Evolutionary conservation across 2,329 filamentous ascomycete genomes (phyloP).

Genomic region (Aspergillus intermedius): DNA sequence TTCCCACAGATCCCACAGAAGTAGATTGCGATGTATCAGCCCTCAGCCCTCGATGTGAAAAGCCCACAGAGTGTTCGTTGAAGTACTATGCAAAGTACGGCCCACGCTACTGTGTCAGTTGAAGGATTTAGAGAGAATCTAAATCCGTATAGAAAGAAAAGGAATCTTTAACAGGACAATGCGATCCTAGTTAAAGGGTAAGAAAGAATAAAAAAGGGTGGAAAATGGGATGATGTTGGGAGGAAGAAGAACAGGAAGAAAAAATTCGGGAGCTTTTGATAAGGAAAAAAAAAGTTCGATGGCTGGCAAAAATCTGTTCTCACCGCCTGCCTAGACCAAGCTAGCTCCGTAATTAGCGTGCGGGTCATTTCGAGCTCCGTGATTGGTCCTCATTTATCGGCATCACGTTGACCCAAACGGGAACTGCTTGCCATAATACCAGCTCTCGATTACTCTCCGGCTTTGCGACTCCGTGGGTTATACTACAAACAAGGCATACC

Average conservation of each 20-base stretch:
- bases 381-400: slow-evolving; percentile 1
- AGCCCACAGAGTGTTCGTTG: slow-evolving; percentile 34
- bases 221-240: slow-evolving; percentile 8
- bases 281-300: slow-evolving; percentile 25
- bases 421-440: neutral
- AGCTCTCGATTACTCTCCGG: neutral
- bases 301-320: slow-evolving; percentile 22
- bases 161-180: neutral
- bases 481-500: neutral
- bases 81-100: slow-evolving; percentile 27
- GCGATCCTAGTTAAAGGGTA: slow-evolving; percentile 10
- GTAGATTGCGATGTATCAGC: slow-evolving; percentile 36
- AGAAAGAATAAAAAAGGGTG: slow-evolving; percentile 5
- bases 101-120: slow-evolving; percentile 29
- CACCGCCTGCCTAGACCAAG: slow-evolving; percentile 19
- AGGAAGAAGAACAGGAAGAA: slow-evolving; percentile 18
- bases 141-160: slow-evolving; percentile 6
- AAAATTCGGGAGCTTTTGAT: slow-evolving; percentile 21
- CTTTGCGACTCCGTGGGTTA: neutral
- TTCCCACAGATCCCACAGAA: slow-evolving; percentile 35
- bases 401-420: neutral
- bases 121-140: slow-evolving; percentile 12
- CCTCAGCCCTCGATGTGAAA: slow-evolving; percentile 38
- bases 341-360: slow-evolving; percentile 3
- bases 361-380: neutral